Evolutionary conservation across 192 early-diverging fungal genomes (phyloP).

Genomic region (Linnemannia zychae): DNA sequence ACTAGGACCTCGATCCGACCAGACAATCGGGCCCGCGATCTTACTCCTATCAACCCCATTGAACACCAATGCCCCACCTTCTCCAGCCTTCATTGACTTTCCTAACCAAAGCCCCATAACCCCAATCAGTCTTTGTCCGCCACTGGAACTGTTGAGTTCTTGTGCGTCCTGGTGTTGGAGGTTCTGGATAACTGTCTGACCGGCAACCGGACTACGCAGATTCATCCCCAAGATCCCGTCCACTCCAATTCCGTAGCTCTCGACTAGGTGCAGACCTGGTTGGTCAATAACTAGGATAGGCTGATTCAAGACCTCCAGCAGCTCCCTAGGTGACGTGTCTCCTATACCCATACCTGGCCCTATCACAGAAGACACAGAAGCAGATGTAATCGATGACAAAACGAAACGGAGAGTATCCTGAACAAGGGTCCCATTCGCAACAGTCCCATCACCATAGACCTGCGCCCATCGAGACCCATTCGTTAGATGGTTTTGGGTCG

Average conservation of each 20-base stretch:
- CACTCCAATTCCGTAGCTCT: slow-evolving; percentile 30
- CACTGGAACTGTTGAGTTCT: not conserved
- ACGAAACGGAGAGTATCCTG: slow-evolving; percentile 38
- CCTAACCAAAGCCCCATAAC: slow-evolving; percentile 43
- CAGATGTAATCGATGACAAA: not conserved
- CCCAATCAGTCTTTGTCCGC: not conserved
- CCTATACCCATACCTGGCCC: not conserved
- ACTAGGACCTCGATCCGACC: slow-evolving; percentile 35
- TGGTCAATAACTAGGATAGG: slow-evolving; percentile 37
- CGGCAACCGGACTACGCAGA: slow-evolving; percentile 1
- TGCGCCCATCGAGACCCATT: slow-evolving; percentile 27
- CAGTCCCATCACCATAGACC: slow-evolving; percentile 36
- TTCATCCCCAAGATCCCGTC: slow-evolving; percentile 51
- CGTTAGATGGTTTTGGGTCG: slow-evolving; percentile 9
- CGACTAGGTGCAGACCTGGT: slow-evolving; percentile 22
- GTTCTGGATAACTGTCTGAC: slow-evolving; percentile 30
- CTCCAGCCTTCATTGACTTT: slow-evolving; percentile 10
- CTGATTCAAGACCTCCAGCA: slow-evolving; percentile 13
- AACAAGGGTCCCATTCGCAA: slow-evolving; percentile 38
- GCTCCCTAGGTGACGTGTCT: not conserved
- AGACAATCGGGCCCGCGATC: slow-evolving; percentile 23
- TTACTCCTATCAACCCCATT: slow-evolving; percentile 31
- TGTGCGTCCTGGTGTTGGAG: slow-evolving; percentile 2
- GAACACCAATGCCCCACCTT: slow-evolving; percentile 35
- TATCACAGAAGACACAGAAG: not conserved